A percentile compares a stretch with the other conserved stretches of the same genome.
These are phyloP conservation scores for Geosmithia flava DNA, from an alignment of 2,329 filamentous ascomycete species.

Conservation along the genomic window DNA sequence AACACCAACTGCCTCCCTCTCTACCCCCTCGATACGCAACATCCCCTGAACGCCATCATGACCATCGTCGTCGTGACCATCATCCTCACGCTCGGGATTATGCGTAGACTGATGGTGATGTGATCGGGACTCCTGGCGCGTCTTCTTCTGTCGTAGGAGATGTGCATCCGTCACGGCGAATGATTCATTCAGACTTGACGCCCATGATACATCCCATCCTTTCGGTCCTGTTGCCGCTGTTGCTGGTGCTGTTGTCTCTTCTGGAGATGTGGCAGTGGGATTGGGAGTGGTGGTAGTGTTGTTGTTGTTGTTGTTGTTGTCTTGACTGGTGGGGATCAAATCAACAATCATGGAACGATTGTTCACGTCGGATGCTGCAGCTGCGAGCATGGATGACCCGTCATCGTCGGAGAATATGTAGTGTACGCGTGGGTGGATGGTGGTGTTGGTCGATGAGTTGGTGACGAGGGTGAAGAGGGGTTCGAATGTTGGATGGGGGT, in stretches of 20 bases:
- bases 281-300: not conserved
- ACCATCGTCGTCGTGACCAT: not conserved
- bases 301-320: not conserved
- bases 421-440: slow-evolving; percentile 75
- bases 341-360: slow-evolving; percentile 43
- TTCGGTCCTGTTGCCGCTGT: not conserved
- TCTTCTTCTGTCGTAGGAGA: too few species aligned
- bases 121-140: too few species aligned
- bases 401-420: slow-evolving; percentile 94
- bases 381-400: slow-evolving; percentile 59
- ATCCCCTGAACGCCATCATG: slow-evolving; percentile 8
- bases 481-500: slow-evolving; percentile 41
- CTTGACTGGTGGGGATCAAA: slow-evolving; percentile 23
- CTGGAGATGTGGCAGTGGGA: slow-evolving; percentile 22
- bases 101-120: too few species aligned
- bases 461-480: slow-evolving; percentile 81
- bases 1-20: slow-evolving; percentile 9
- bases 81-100: too few species aligned
- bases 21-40: slow-evolving; percentile 24
- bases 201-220: too few species aligned
- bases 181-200: too few species aligned
- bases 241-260: slow-evolving; percentile 9
- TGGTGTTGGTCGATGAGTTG: slow-evolving; percentile 59
- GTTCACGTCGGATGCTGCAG: slow-evolving; percentile 27
- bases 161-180: too few species aligned